Base-by-base conservation (phyloP, 257 asterid genomes). In the Salvia miltiorrhiza region DNA sequence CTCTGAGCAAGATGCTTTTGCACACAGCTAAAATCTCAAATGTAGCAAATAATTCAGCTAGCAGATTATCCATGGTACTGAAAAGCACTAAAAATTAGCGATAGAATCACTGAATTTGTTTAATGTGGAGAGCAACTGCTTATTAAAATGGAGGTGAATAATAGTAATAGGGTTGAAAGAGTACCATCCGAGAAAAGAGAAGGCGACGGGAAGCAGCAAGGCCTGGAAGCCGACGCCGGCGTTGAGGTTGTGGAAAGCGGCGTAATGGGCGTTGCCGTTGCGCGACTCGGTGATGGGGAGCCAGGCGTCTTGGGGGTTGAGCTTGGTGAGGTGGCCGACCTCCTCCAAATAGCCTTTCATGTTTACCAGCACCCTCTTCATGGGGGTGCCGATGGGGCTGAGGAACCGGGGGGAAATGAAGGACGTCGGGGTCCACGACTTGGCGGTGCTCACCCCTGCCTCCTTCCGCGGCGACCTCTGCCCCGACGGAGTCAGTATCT, bases 221-320 rank as follows among this genome's bases (percentile, higher is more conserved):
- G 99, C 99, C 75, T 94, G 97, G 56, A 94, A 94, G 1, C 99
- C 99, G 37, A 94, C 84, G 44, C 97, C 97, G 76, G 99, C 99
- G 76, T 91, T 94, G 65, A 94, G 95, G 33, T 86, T 94, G 62
- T 94, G 99, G 81, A 91, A 94, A 41, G 99, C 97, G 11, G 99
- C 93, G 60, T 94, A 94, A 72, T 94, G 95, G 11, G 99, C 88
- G 69, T 94, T 91, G 52, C 99, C 99, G 64, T 94, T 94, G 26
- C 99, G 87, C 10, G 99, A 94, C 26, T 94, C 99, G 5, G 99
- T 94, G 30, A 94, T 91, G 3, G 99, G 99, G 69, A 94, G 96
- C 99, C 99, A 94, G 48, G 99, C 97, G 70, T 94, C 99, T 57
- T 94, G 97, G 0, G 99, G 99, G 63, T 94, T 94, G 2, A 94